Evolutionary conservation across 495 filamentous ascomycete species (phyloP).

Genomic region (Cercophora scortea): DNA sequence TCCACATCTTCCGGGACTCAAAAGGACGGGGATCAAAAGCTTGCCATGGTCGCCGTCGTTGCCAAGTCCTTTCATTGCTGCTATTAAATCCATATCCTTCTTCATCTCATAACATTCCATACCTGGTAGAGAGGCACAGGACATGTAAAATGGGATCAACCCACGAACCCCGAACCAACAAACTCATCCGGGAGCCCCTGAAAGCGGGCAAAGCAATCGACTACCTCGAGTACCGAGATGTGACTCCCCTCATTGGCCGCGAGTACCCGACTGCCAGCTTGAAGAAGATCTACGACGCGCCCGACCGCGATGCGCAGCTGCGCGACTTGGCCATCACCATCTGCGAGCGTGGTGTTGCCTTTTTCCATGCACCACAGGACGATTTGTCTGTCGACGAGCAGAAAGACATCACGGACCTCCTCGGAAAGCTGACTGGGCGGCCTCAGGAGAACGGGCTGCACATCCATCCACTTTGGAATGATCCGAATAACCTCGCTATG

Average conservation of each 20-base stretch:
- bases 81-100: too few relatives aligned
- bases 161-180: too few relatives aligned
- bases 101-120: too few relatives aligned
- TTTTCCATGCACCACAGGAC: conserved; percentile 40
- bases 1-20: too few relatives aligned
- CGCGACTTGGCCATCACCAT: conserved; percentile 51
- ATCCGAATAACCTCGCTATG: conserved; percentile 34
- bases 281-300: conserved; percentile 50
- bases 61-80: too few relatives aligned
- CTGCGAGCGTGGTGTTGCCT: conserved; percentile 55
- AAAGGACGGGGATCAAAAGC: too few relatives aligned
- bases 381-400: conserved; percentile 31
- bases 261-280: conserved; percentile 56
- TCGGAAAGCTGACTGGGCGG: conserved; percentile 34
- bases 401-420: conserved; percentile 30
- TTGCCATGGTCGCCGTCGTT: too few relatives aligned
- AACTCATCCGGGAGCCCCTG: too few relatives aligned
- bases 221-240: conserved; percentile 51
- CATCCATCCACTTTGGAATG: conserved; percentile 35
- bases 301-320: conserved; percentile 59
- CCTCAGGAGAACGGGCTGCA: conserved; percentile 34
- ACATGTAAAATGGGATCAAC: too few relatives aligned
- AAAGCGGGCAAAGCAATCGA: conserved; percentile 27
- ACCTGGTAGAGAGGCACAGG: too few relatives aligned
- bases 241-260: conserved; percentile 60